Evolutionary conservation across 805 yeast species (phyloP), one percentile per base, ranked within the genome.

Genomic region (Kazachstania martiniae): DNA sequence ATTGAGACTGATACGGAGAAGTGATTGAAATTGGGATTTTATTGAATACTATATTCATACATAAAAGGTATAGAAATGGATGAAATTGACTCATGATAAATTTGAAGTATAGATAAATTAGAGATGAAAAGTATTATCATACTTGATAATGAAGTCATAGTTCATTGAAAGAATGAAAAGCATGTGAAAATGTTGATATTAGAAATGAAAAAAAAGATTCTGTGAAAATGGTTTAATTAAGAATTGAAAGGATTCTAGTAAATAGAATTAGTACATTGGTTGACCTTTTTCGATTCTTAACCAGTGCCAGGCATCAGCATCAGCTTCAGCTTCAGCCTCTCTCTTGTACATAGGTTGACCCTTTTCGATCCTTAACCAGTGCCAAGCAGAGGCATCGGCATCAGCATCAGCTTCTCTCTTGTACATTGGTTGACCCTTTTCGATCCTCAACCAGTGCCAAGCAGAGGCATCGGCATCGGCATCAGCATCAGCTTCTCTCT

Each of bases 401-500:
- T 42, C 43, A n/a, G 58, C 55, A 15, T 39, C 36, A 8, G 56
- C 53, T 10, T 53, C 57, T 18, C 17, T 31, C 21, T 24, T 29
- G 37, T 47, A 49, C 39, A 53, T 36, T 28, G 56, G 53, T 30
- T 49, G 51, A 33, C 56, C 56, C 27, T 37, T 40, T 26, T 28
- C 34, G 24, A 52, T 33, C 13, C 37, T 32, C 18, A 52, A 29
- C 56, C 56, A 51, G 28, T 42, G 44, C 55, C 54, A 47, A 16
- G 53, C 48, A 7, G 39, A 40, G 21, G 51, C 51, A 14, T 41
- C 49, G 17, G 50, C 49, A 18, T 42, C 45, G n/a, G 46, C 42
- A n/a, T 37, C 42, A 13, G 56, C 51, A 16, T 36, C 32, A 12
- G 56, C 52, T 7, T 54, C 57, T 40, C 57, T 46, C 36, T 46